Evolutionary conservation across 1,284 basidiomycete genomes (phyloP).

Genomic region (Apiotrichum brassicae): DNA sequence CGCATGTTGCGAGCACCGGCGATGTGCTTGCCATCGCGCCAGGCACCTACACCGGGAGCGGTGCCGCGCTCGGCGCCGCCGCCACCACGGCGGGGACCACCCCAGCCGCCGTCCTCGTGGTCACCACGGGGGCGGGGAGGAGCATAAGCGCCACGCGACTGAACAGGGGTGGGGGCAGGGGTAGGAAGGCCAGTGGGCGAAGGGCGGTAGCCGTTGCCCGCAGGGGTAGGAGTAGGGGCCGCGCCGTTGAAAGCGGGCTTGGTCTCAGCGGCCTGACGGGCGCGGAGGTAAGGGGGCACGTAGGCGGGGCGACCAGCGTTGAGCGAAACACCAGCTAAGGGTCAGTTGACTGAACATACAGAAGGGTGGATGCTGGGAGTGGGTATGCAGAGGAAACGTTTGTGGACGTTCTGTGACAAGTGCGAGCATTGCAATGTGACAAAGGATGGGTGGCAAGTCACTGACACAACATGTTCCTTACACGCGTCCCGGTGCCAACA

Average conservation of each 20-base stretch:
- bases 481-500: no score
- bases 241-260: conserved; percentile 17
- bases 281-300: conserved; percentile 83
- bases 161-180: conserved; percentile 38
- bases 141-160: conserved; percentile 53
- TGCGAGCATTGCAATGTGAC: no score
- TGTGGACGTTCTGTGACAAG: no score
- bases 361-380: background rate
- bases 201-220: conserved; percentile 31
- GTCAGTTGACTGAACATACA: conserved; percentile 6
- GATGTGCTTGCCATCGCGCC: conserved; percentile 86
- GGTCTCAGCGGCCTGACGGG: conserved; percentile 39
- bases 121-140: conserved; percentile 48
- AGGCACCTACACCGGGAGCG: conserved; percentile 65
- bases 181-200: conserved; percentile 40
- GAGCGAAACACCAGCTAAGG: conserved; percentile 26
- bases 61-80: conserved; percentile 50
- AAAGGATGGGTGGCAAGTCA: no score
- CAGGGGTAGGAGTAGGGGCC: conserved; percentile 23
- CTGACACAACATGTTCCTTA: no score
- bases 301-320: conserved; percentile 71
- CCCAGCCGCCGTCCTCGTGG: conserved; percentile 49
- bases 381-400: no score
- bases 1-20: conserved; percentile 73
- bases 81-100: conserved; percentile 50